These are phyloP conservation scores for Exophiala viscosa DNA, from an alignment of 2,329 filamentous ascomycete genomes.

Conservation along the genomic window DNA sequence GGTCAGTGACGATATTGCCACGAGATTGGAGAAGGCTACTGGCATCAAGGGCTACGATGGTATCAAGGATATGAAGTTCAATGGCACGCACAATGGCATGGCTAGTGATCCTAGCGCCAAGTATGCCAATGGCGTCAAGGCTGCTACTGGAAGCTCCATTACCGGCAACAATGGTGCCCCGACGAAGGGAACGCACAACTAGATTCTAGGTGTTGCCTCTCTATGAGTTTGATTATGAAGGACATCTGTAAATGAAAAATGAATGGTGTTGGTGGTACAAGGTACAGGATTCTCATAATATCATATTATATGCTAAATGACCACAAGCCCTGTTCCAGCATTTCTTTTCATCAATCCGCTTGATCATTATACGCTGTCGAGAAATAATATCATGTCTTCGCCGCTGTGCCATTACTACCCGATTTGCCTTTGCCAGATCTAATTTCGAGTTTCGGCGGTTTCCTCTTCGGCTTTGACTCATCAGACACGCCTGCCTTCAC, in stretches of 20 bases:
- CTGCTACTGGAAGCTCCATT: constrained; percentile 32
- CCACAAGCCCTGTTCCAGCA: no score
- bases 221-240: no score
- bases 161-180: constrained; percentile 50
- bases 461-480: constrained; percentile 13
- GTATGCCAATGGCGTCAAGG: constrained; percentile 51
- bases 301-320: no score
- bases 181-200: constrained; percentile 38
- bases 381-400: neutral
- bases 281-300: no score
- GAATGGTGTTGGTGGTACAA: no score
- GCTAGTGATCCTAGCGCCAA: constrained; percentile 36
- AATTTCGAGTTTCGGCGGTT: constrained; percentile 20
- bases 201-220: no score
- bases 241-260: no score
- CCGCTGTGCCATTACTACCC: neutral
- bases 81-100: constrained; percentile 61
- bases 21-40: constrained; percentile 59
- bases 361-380: no score
- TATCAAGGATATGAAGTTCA: constrained; percentile 55
- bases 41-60: constrained; percentile 59
- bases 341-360: no score
- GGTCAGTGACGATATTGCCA: constrained; percentile 56
- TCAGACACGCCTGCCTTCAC: constrained; percentile 8
- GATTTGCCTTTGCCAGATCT: constrained; percentile 10